These are phyloP conservation scores for Pseudocercospora musae DNA, from an alignment of 2,329 filamentous ascomycete species.

Conservation along the genomic window DNA sequence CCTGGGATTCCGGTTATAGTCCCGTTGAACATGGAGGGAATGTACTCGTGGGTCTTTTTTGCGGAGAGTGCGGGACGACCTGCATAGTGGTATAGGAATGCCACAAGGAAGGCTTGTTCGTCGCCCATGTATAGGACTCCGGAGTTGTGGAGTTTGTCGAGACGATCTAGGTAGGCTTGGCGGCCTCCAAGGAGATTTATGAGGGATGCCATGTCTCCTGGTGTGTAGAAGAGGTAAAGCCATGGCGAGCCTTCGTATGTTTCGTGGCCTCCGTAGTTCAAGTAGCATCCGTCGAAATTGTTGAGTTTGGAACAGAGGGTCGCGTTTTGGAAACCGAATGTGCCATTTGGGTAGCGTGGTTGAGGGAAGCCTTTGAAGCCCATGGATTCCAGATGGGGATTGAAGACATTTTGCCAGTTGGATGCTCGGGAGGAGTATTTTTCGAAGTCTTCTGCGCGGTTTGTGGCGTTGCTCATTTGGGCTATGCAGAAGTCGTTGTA, in stretches of 20 bases:
- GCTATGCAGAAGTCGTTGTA: slow-evolving; percentile 72
- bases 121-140: slow-evolving; percentile 25
- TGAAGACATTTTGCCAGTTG: slow-evolving; percentile 55
- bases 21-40: slow-evolving; percentile 58
- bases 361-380: slow-evolving; percentile 24
- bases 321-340: slow-evolving; percentile 22
- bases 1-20: slow-evolving; percentile 60
- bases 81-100: slow-evolving; percentile 66
- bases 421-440: slow-evolving; percentile 58
- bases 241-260: slow-evolving; percentile 23
- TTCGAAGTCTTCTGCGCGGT: slow-evolving; percentile 50
- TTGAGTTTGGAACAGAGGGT: slow-evolving; percentile 21
- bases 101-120: slow-evolving; percentile 32
- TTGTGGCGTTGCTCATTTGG: slow-evolving; percentile 57
- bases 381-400: slow-evolving; percentile 20
- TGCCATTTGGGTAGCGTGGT: slow-evolving; percentile 18
- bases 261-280: slow-evolving; percentile 35
- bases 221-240: slow-evolving; percentile 24
- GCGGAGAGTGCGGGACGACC: slow-evolving; percentile 62
- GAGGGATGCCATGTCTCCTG: slow-evolving; percentile 22
- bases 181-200: slow-evolving; percentile 19
- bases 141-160: slow-evolving; percentile 63
- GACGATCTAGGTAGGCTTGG: slow-evolving; percentile 18
- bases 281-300: slow-evolving; percentile 27
- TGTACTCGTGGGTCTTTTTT: slow-evolving; percentile 55